These are phyloP conservation scores for fission yeast (Schizosaccharomyces pombe) DNA, from an alignment of 805 yeast species.

Conservation along the genomic window ASM294v3 CU329670.1:360001-360500, in stretches of 20 bases:
- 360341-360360: conserved; percentile 51
- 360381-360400: conserved; percentile 70
- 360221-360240: conserved; percentile 90
- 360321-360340: conserved; percentile 69
- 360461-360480: conserved; percentile 81
- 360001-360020: too few species aligned
- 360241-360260: conserved; percentile 92
- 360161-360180: conserved; percentile 79
- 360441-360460: conserved; percentile 92
- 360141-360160: conserved; percentile 81
- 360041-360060: too few species aligned
- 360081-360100: background rate
- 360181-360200: conserved; percentile 93
- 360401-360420: conserved; percentile 92
- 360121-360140: conserved; percentile 79
- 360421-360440: conserved; percentile 96
- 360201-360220: conserved; percentile 93
- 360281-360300: conserved; percentile 88
- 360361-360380: conserved; percentile 95
- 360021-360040: too few species aligned
- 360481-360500: conserved; percentile 70
- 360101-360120: conserved; percentile 4
- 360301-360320: conserved; percentile 67
- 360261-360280: conserved; percentile 93
- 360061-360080: background rate